These are phyloP conservation scores for Pyrenula massariospora DNA, from an alignment of 495 filamentous ascomycete genomes.

Conservation along the genomic window DNA sequence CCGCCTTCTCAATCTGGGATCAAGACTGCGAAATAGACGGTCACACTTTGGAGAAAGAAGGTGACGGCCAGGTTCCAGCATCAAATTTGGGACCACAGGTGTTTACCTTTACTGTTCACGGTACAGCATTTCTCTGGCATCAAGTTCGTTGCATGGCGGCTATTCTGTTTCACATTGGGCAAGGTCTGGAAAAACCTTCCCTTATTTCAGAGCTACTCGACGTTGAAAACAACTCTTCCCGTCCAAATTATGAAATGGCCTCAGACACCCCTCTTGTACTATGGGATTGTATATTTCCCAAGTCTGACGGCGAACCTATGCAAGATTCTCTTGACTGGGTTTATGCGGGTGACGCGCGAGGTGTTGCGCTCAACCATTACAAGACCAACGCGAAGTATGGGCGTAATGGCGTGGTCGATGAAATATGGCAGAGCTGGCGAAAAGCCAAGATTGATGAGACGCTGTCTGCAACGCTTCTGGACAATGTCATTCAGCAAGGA, in stretches of 20 bases:
- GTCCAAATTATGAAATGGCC: conserved; percentile 83
- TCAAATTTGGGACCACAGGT: conserved; percentile 41
- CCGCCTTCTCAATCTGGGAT: conserved; percentile 17
- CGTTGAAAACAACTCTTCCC: conserved; percentile 49
- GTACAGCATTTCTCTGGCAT: conserved; percentile 96
- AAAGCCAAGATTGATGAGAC: conserved; percentile 81
- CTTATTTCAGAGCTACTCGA: conserved; percentile 66
- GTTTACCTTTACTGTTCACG: conserved; percentile 76
- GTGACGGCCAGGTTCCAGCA: conserved; percentile 8
- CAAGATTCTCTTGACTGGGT: conserved; percentile 69
- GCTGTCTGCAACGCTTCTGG: conserved; percentile 55
- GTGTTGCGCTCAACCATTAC: conserved; percentile 15
- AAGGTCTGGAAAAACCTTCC: conserved; percentile 67
- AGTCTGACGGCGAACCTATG: conserved; percentile 29
- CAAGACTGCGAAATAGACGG: conserved; percentile 22
- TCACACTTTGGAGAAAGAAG: conserved; percentile 5
- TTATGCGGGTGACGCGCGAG: conserved; percentile 49
- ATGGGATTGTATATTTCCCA: conserved; percentile 88
- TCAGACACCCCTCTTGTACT: conserved; percentile 79
- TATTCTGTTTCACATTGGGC: conserved; percentile 81
- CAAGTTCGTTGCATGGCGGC: conserved; percentile 88
- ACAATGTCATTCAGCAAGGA: conserved; percentile 44
- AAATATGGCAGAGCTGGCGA: conserved; percentile 73
- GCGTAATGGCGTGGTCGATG: conserved; percentile 53
- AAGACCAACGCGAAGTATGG: conserved; percentile 46